These are phyloP conservation scores for Lepiota venenata DNA, from an alignment of 768 basidiomycete species.

Conservation along the genomic window DNA sequence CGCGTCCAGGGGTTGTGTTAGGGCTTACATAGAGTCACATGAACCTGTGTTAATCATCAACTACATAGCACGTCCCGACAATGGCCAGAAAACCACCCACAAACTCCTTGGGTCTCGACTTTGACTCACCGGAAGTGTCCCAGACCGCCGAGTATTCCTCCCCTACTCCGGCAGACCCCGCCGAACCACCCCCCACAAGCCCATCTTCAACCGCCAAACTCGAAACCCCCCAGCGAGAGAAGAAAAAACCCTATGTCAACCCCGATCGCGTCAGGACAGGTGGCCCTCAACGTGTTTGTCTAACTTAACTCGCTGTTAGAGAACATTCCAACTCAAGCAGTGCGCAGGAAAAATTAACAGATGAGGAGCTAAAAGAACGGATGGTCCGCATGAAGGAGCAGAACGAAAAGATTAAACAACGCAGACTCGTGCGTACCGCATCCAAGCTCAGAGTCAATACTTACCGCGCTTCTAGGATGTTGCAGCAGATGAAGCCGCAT, in stretches of 20 bases:
- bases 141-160: conserved; percentile 10
- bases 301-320: neutral
- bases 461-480: conserved; percentile 51
- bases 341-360: conserved; percentile 61
- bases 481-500: conserved; percentile 77
- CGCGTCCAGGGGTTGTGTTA: conserved; percentile 24
- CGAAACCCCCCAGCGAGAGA: conserved; percentile 32
- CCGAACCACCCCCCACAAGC: conserved; percentile 13
- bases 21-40: conserved; percentile 19
- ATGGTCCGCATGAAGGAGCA: conserved; percentile 70
- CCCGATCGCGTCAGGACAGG: conserved; percentile 84
- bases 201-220: conserved; percentile 16
- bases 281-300: conserved; percentile 63
- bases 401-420: conserved; percentile 75
- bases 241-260: conserved; percentile 77
- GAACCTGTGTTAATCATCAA: conserved; percentile 13
- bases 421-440: conserved; percentile 46
- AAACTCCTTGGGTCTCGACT: conserved; percentile 73
- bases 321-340: neutral
- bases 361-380: conserved; percentile 63
- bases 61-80: conserved; percentile 28
- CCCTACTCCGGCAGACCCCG: neutral
- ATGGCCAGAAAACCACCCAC: conserved; percentile 27
- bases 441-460: conserved; percentile 11
- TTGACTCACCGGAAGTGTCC: conserved; percentile 38